Evolutionary conservation across 495 filamentous ascomycete species (phyloP).

Genomic region (Xylaria venustula): DNA sequence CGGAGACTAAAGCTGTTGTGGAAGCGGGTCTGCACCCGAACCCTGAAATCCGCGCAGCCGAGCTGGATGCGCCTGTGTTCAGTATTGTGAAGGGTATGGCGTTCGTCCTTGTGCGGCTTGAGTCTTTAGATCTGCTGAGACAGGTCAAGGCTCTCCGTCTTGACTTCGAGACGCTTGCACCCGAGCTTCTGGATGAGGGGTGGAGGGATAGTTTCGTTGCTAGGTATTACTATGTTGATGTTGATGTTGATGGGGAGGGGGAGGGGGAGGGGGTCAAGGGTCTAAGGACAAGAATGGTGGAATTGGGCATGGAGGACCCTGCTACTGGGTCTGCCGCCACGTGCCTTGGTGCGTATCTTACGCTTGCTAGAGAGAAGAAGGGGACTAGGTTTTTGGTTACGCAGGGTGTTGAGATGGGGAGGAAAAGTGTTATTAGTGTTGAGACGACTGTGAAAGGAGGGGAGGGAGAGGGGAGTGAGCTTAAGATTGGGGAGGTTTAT

Average conservation of each 20-base stretch:
- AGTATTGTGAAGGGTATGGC: conserved; percentile 72
- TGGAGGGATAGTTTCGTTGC: conserved; percentile 55
- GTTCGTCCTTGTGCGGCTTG: conserved; percentile 57
- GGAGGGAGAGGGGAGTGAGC: conserved; percentile 35
- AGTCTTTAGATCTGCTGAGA: conserved; percentile 43
- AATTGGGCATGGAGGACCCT: conserved; percentile 62
- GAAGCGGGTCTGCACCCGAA: conserved; percentile 22
- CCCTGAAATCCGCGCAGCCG: conserved; percentile 27
- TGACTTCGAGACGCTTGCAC: conserved; percentile 27
- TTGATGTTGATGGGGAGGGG: conserved; percentile 31
- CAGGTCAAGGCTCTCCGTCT: conserved; percentile 24
- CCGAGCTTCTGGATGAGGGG: conserved; percentile 51
- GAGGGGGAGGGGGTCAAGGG: conserved; percentile 19
- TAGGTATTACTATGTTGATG: conserved; percentile 56
- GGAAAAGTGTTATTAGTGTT: conserved; percentile 56
- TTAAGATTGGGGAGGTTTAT: conserved; percentile 47
- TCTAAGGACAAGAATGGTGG: conserved; percentile 52
- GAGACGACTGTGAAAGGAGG: conserved; percentile 36
- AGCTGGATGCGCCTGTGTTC: conserved; percentile 47
- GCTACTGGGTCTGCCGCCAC: conserved; percentile 66
- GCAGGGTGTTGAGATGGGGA: conserved; percentile 80
- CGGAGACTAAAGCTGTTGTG: background rate
- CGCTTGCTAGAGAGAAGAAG: conserved; percentile 29
- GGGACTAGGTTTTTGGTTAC: conserved; percentile 50
- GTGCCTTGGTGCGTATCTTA: conserved; percentile 56